Base-by-base conservation (phyloP, 257 asterid species). In the Scutellaria barbata region DNA sequence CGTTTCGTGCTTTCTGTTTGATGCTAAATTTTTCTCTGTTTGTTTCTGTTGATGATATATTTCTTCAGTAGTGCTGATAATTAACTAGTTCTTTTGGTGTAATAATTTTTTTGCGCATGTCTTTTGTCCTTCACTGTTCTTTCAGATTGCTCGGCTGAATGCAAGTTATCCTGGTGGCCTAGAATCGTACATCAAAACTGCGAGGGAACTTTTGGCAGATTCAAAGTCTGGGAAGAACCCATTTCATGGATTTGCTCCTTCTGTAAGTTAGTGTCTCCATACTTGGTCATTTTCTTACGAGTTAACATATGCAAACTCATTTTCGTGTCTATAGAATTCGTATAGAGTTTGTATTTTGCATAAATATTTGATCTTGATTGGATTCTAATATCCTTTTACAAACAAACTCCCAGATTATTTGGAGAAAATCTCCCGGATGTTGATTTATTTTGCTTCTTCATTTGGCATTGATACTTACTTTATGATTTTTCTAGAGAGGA, bases 191-290 rank as follows among this genome's bases (percentile, higher is more conserved):
- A 81, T 95, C 78, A 88, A 79, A 78, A 92, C 90, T 71, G 99
- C 98, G 41, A 84, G 89, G 76, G 86, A 89, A 80, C 97, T 95
- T 80, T 85, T 95, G 77, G 95, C 97, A 22, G 97, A 92, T 82
- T 95, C 99, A 11, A 92, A 89, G 77, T 86, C 98, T 73, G 99
- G 99, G 76, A 95, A 82, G 80, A 95, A 95, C 74, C 99, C 99
- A 7, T 95, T 81, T 73, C 97, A 95, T 69, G 99, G 98, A 71
- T 95, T 95, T 83, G 76, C 89, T 57, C 98, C 99, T 68, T 91
- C 99, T 25, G 99, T 95, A 82, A 89, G 96, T 85, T 22, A 62
- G 54, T n/a, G 20, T 65, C 69, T 69, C 68, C 57, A 20, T 69
- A 39, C 63, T 54, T 65, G 33, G 33, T 48, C 42, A 53, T 75